These are phyloP conservation scores for Penicillium occitanis DNA, from an alignment of 2,329 filamentous ascomycete species.

Conservation along the genomic window DNA sequence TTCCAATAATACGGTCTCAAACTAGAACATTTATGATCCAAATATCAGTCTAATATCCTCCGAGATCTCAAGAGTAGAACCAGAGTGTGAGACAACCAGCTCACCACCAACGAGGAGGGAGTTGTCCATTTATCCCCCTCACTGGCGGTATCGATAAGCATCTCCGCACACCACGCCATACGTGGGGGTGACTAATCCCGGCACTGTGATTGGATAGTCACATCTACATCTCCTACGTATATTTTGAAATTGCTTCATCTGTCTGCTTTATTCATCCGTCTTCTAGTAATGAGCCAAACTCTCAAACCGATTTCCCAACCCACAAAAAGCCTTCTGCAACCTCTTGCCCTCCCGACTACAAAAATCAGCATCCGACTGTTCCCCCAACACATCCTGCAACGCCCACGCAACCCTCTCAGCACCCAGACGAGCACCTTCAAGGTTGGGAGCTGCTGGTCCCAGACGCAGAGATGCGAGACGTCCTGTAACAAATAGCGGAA, in stretches of 20 bases:
- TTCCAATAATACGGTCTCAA: too few relatives aligned
- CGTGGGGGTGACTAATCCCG: slow-evolving; percentile 10
- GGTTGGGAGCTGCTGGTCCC: slow-evolving; percentile 70
- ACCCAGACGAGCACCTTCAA: slow-evolving; percentile 70
- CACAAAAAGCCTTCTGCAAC: slow-evolving; percentile 38
- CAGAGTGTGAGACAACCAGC: background rate
- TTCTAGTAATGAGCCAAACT: slow-evolving; percentile 24
- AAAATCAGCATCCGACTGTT: slow-evolving; percentile 21
- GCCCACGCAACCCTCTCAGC: slow-evolving; percentile 73
- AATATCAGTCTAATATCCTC: too few relatives aligned
- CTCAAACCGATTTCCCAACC: slow-evolving; percentile 43
- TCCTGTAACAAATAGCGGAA: slow-evolving; percentile 72
- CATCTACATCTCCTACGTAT: background rate
- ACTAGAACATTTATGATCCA: too few relatives aligned
- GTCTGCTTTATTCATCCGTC: background rate
- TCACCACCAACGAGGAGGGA: background rate
- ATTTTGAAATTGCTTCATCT: background rate
- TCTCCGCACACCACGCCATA: slow-evolving; percentile 16
- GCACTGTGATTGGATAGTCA: background rate
- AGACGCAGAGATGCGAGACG: slow-evolving; percentile 66
- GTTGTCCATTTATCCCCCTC: background rate
- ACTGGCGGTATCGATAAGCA: slow-evolving; percentile 9
- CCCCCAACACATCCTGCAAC: slow-evolving; percentile 59
- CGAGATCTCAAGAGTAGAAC: too few relatives aligned
- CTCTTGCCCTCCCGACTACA: slow-evolving; percentile 28